Conservation (phyloP, 116 monocot genomes). For the Dioscorea cayenensis region DNA sequence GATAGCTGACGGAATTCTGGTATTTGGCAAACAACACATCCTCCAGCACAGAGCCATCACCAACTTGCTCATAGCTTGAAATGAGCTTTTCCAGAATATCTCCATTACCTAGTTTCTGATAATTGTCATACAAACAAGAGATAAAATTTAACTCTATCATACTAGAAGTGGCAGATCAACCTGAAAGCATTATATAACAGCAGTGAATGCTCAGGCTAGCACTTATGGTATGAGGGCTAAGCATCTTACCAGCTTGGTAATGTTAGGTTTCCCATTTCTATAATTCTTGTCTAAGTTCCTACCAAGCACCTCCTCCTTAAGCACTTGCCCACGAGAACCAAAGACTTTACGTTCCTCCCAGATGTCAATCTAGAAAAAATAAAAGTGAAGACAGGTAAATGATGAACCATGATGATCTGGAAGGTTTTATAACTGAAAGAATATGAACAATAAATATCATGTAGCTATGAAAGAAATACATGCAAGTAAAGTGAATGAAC, state of each 20-base stretch:
- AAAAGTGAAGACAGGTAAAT: neutral
- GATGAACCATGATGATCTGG: neutral
- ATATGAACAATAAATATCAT: neutral
- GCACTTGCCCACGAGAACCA: conserved; percentile 61
- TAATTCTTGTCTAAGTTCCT: conserved; percentile 30
- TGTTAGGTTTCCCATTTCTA: conserved; percentile 27
- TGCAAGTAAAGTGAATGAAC: too few relatives aligned
- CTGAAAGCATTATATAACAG: neutral
- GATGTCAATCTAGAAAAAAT: conserved; percentile 50
- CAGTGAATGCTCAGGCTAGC: neutral
- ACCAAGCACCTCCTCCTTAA: conserved; percentile 71
- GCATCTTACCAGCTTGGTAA: conserved; percentile 48
- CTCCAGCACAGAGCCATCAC: conserved; percentile 43
- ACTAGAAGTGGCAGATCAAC: too few relatives aligned
- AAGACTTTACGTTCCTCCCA: conserved; percentile 95
- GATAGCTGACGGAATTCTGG: conserved; percentile 32
- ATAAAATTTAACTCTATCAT: too few relatives aligned
- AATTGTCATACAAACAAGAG: neutral
- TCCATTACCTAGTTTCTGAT: conserved; percentile 44
- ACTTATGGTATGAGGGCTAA: neutral
- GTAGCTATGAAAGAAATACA: too few relatives aligned
- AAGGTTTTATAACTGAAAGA: neutral
- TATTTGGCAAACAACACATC: conserved; percentile 55
- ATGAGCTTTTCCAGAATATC: conserved; percentile 67
- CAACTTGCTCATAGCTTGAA: conserved; percentile 43